Evolutionary conservation across 2,329 filamentous ascomycete species (phyloP), one percentile per base, ranked within the genome.

Genomic region (Berkeleyomyces rouxiae): DNA sequence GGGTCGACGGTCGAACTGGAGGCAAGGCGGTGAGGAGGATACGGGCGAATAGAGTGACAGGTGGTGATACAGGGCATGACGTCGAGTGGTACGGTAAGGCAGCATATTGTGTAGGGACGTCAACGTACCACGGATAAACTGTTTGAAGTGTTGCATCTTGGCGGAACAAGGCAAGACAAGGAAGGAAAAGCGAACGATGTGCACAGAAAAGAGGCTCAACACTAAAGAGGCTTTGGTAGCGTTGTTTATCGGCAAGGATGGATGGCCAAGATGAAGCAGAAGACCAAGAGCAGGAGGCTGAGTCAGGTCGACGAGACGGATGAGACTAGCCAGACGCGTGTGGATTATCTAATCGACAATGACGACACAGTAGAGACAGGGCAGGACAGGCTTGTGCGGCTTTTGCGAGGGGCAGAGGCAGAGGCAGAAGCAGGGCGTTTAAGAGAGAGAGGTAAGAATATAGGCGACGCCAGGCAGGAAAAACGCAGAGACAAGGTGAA

Each of bases 51-150:
- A 53, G 49, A 49, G 31, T 53, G 49, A 53, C 49, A 53, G 49
- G 49, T 23, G 23, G 23, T 53, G 49, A 36, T 53, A 53, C 49
- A 53, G 6, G 49, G 2, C 49, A 6, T 31, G 1, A 36, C 7
- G 3, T 31, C 9, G 36, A 31, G 9, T 23, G 33, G 36, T 53
- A 31, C 31, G 16, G 49, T 53, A 31, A 53, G 11, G 37, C 49
- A 36, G 49, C n/a, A 1, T 33, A 6, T 7, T n/a, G 13, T 53
- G 49, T 36, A 36, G 23, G 23, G 23, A 53, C 9, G 49, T 53
- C 31, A 43, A 60, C 63, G 51, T 62, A 64, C 63, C 63, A 59
- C 63, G 63, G 39, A 64, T 58, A 61, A 64, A 62, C 46, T 64
- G 63, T 51, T 64, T 64, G 49, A 64, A 16, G 33, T 64, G 63